Evolutionary conservation across 805 yeast genomes (phyloP).

Genomic region (Cephaloascus albidus): DNA sequence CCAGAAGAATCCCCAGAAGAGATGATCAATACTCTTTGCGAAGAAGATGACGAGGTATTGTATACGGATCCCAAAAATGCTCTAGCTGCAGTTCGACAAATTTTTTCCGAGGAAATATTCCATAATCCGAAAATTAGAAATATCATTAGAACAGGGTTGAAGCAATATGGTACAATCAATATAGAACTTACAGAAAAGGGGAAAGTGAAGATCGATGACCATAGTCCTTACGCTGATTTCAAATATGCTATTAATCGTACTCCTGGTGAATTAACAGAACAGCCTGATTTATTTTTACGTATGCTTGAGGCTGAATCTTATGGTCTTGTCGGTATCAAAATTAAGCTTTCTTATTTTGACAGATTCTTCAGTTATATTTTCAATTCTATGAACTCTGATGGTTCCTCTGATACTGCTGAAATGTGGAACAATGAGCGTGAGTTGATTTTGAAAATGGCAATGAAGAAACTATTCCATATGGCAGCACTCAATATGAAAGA

Average conservation of each 20-base stretch:
- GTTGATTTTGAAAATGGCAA: conserved; percentile 54
- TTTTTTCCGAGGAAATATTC: conserved; percentile 70
- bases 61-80: conserved; percentile 56
- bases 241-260: conserved; percentile 83
- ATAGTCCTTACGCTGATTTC: conserved; percentile 78
- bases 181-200: conserved; percentile 74
- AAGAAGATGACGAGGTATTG: conserved; percentile 36
- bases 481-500: conserved; percentile 76
- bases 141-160: conserved; percentile 54
- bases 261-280: conserved; percentile 59
- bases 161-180: conserved; percentile 57
- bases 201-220: conserved; percentile 60
- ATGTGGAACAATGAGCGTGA: conserved; percentile 79
- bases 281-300: conserved; percentile 77
- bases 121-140: conserved; percentile 75
- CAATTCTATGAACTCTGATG: conserved; percentile 51
- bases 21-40: conserved; percentile 37
- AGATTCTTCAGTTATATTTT: conserved; percentile 31
- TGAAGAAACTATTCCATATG: conserved; percentile 56
- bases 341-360: conserved; percentile 38
- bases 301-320: conserved; percentile 87
- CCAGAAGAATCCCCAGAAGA: conserved; percentile 51
- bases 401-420: conserved; percentile 62
- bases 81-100: conserved; percentile 61
- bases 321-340: conserved; percentile 61